Conservation (phyloP, 1,139 yeast genomes). For the Tardiomyces digboiensis region DNA sequence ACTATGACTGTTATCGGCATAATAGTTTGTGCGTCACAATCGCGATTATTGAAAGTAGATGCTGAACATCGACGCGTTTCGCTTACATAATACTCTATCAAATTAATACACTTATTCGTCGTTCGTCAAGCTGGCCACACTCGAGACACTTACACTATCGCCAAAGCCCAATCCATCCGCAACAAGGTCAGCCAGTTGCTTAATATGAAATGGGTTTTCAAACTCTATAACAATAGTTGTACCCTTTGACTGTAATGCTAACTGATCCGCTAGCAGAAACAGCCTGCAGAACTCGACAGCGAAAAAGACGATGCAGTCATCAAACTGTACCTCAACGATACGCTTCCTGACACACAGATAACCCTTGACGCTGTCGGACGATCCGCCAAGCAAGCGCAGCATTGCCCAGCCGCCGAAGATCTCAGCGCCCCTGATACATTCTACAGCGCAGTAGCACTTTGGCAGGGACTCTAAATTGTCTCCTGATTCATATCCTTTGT, state of each 20-base stretch:
- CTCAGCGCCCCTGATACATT: not conserved
- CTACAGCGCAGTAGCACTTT: not conserved
- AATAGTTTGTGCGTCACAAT: too few species aligned
- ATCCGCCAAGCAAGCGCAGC: not conserved
- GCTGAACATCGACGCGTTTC: not conserved
- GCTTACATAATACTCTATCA: not conserved
- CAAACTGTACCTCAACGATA: not conserved
- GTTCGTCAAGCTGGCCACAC: not conserved
- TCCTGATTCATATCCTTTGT: not conserved
- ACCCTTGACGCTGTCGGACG: not conserved
- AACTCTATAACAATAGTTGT: not conserved
- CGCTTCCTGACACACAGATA: not conserved
- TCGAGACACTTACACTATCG: not conserved
- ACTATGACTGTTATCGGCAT: slow-evolving; percentile 5
- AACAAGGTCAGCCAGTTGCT: not conserved
- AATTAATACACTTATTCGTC: not conserved
- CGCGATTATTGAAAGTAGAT: too few species aligned
- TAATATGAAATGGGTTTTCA: not conserved
- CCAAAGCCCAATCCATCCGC: not conserved
- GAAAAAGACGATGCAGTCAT: not conserved
- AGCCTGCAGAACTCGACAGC: not conserved
- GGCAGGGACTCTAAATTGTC: not conserved
- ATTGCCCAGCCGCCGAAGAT: not conserved
- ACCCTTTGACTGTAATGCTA: not conserved
- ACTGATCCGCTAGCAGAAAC: not conserved